Evolutionary conservation across 345 rosid genomes (phyloP).

Genomic region (Crucihimalaya himalaica): DNA sequence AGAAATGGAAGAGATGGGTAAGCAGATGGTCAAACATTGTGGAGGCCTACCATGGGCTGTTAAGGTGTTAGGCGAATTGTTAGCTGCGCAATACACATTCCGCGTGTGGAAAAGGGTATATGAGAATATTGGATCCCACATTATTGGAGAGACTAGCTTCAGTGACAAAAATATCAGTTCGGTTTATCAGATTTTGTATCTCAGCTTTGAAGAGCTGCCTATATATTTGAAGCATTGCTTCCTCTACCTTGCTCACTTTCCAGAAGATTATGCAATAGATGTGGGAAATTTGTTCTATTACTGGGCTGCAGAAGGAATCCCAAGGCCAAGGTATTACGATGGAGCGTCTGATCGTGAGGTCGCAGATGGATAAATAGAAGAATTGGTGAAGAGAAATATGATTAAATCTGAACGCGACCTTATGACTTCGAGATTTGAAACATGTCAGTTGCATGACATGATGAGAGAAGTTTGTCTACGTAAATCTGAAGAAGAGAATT

Average conservation of each 20-base stretch:
- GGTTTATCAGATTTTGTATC: neutral
- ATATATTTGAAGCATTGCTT: conserved; percentile 15
- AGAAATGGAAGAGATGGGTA: conserved; percentile 21
- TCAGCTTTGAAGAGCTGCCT: conserved; percentile 38
- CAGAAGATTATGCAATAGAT: conserved; percentile 37
- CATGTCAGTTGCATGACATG: conserved; percentile 26
- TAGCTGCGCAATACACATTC: neutral
- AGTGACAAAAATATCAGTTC: neutral
- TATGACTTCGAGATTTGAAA: neutral
- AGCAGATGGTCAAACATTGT: conserved; percentile 22
- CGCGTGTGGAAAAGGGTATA: neutral
- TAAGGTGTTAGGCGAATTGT: conserved; percentile 13
- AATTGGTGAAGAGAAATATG: conserved; percentile 40
- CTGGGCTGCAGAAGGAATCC: conserved; percentile 52
- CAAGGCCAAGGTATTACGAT: neutral
- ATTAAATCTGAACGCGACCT: conserved; percentile 25
- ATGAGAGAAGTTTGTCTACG: conserved; percentile 32
- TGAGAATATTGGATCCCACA: conserved; percentile 1
- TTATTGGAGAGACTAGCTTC: neutral
- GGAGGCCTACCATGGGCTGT: conserved; percentile 16
- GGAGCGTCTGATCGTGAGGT: conserved; percentile 29
- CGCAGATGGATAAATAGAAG: conserved; percentile 9
- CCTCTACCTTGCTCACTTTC: conserved; percentile 17
- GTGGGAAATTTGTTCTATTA: conserved; percentile 19
- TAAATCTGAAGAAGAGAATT: conserved; percentile 28